phyloP scores from a whole-genome alignment of 208 protist species.

The Wallacemonas sp. region DNA sequence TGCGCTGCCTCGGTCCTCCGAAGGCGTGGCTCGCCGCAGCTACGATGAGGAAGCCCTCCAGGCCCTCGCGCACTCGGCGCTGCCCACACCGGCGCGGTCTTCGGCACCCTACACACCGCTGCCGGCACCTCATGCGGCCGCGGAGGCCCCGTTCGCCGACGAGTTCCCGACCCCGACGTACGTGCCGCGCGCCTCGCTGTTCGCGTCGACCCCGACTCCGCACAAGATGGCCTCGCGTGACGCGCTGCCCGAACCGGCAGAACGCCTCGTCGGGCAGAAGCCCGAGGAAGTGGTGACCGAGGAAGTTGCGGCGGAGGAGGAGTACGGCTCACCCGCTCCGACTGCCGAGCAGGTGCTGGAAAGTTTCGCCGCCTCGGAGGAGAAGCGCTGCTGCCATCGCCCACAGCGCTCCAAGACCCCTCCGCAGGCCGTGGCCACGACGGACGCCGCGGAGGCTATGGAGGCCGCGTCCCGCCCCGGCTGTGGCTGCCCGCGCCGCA shows the following conservation, averaged over 20 bases:
- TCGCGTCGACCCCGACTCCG: constrained; percentile 2
- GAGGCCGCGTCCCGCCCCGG: constrained; percentile 10
- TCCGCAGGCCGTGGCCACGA: background rate
- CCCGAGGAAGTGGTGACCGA: no score
- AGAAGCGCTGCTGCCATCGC: constrained; percentile 28
- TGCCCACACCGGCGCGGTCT: background rate
- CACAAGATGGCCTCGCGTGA: background rate
- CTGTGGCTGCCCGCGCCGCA: constrained; percentile 22
- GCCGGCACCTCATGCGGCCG: background rate
- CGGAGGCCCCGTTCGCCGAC: background rate
- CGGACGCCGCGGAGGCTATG: background rate
- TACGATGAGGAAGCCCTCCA: background rate
- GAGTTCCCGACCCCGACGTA: constrained; percentile 45
- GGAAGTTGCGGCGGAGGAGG: no score
- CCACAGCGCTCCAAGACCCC: constrained; percentile 14
- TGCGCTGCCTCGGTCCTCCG: background rate
- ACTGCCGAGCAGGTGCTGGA: constrained; percentile 22
- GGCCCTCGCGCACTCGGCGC: background rate
- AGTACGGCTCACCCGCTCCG: constrained; percentile 25
- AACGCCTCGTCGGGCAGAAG: no score
- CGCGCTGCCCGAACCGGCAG: background rate
- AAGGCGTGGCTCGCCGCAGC: background rate
- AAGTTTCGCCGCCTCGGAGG: constrained; percentile 27
- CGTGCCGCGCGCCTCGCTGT: constrained; percentile 20
- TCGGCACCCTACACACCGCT: constrained; percentile 10